Base-by-base conservation (phyloP, 306 rosid species). In the Lotus japonicus region DNA sequence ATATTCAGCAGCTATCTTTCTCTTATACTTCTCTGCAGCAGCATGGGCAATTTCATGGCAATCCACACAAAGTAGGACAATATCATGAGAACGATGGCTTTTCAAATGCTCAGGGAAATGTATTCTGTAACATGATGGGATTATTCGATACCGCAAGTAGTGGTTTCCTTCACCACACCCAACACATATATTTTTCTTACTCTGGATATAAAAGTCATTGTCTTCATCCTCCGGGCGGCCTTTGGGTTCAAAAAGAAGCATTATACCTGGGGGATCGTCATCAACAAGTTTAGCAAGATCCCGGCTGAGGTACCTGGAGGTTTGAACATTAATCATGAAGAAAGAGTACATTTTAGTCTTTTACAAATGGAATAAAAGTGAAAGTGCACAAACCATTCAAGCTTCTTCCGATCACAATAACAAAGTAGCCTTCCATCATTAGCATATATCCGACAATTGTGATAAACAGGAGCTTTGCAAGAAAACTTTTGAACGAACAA, bases 161-260 rank as follows among this genome's bases (percentile, higher is more conserved):
- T 94, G 97, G 28, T 77, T 88, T 81, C 95, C 85, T 86, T 94
- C 90, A 31, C 99, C 96, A 50, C 97, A 94, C n/a, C 99, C 92
- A 54, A 94, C 99, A 74, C 99, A 94, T 75, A 90, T 84, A 73
- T 94, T 94, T 83, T 78, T 88, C 86, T 94, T 94, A 66, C 97
- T 94, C 70, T 88, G 97, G 80, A 94, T 82, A 69, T 90, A 94
- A 65, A 94, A 94, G 64, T 90, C 97, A 74, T 90, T 94, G 75
- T 72, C 99, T 85, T 94, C 97, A 7, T 94, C 99, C 83, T 90
- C 99, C 9, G 99, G 99, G 18, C 95, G 99, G 54, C 99, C 99
- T 83, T 94, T 90, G 66, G 99, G 97, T 83, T 94, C 96, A 66
- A 94, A 94, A 69, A 86, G 97, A 82, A 94, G 97, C 89, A 84